These are phyloP conservation scores for Ophiostoma australiae DNA, from an alignment of 2,329 filamentous ascomycete species.

Conservation along the genomic window DNA sequence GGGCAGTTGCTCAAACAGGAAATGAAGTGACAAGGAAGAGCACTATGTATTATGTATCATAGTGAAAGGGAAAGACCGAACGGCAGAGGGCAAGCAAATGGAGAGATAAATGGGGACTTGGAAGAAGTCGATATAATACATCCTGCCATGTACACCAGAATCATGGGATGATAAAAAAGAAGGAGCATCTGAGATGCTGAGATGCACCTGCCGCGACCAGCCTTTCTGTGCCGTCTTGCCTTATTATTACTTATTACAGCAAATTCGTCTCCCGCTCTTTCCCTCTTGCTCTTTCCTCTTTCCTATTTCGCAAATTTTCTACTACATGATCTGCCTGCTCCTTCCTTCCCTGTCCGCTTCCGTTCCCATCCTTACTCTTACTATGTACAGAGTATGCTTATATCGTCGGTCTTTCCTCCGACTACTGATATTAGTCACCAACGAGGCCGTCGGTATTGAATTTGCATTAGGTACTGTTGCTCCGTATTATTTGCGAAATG, in stretches of 20 bases:
- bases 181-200: not conserved
- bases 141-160: not conserved
- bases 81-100: not conserved
- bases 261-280: not conserved
- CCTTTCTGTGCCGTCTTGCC: not conserved
- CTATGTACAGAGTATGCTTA: not conserved
- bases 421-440: not conserved
- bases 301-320: not conserved
- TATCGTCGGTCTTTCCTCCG: not conserved
- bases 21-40: conserved; percentile 16
- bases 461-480: not conserved
- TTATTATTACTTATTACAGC: not conserved
- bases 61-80: conserved; percentile 16
- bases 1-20: conserved; percentile 22
- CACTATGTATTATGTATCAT: too few relatives aligned
- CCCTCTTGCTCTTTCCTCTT: not conserved
- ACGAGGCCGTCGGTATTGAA: not conserved
- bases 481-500: conserved; percentile 1
- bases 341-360: not conserved
- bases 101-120: not conserved
- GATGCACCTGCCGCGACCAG: conserved; percentile 1
- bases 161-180: not conserved
- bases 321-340: not conserved
- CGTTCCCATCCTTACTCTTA: not conserved
- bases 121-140: not conserved